A percentile compares a stretch with the other conserved stretches of the same genome.
Conservation (phyloP, 306 rosid genomes). For the Vicia villosa region DNA sequence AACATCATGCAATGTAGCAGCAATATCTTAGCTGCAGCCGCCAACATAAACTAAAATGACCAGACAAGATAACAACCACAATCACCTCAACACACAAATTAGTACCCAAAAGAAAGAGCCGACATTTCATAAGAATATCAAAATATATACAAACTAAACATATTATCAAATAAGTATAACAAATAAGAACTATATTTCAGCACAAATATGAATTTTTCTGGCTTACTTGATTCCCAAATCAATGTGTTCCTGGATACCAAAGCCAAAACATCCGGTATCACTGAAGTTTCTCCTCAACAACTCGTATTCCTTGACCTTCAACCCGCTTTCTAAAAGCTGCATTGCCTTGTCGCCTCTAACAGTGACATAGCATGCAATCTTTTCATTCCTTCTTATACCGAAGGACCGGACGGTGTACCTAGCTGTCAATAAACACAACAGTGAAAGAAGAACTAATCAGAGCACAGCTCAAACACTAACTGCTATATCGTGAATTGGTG, state of each 20-base stretch:
- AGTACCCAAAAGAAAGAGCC: not conserved
- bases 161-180: not conserved
- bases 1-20: not conserved
- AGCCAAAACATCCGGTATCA: slow-evolving; percentile 8
- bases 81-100: not conserved
- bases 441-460: no score
- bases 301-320: slow-evolving; percentile 7
- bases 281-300: slow-evolving; percentile 4
- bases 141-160: not conserved
- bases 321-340: slow-evolving; percentile 10
- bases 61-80: not conserved
- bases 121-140: no score
- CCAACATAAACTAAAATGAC: not conserved
- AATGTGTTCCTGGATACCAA: slow-evolving; percentile 8
- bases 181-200: not conserved
- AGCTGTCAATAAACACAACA: not conserved
- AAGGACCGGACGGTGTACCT: slow-evolving; percentile 5
- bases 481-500: no score
- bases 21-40: not conserved
- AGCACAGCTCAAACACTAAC: no score
- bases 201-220: not conserved
- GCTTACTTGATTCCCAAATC: slow-evolving; percentile 4
- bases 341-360: slow-evolving; percentile 16
- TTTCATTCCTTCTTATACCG: slow-evolving; percentile 9
- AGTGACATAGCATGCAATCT: slow-evolving; percentile 3